Evolutionary conservation across 306 rosid genomes (phyloP), one percentile per base, ranked within the genome.

Genomic region (Gillenia trifoliata): DNA sequence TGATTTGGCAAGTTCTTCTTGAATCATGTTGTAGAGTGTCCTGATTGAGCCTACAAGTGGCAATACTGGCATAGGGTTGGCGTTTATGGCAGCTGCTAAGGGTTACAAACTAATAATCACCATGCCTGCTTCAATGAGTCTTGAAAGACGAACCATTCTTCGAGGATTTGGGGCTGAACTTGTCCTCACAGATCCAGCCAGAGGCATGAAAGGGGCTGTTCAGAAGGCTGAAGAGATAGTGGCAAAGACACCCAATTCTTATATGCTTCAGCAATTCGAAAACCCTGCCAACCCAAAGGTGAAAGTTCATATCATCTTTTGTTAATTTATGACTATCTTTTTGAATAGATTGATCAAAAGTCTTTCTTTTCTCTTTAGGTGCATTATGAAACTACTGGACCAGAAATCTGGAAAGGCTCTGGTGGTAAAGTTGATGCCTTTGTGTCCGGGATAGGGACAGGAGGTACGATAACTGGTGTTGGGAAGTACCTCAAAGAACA

Each of bases 91-190:
- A 16, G 97, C 97, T 54, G 97, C 97, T 45, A 92, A 89, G 88
- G 96, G 96, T 75, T 92, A 92, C 85, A 86, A 78, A 72, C 89
- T 92, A 73, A 78, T 89, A 78, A 92, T 92, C 72, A 86, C 92
- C 75, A 88, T 92, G 97, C 97, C 97, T 78, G 81, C 96, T 75
- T 88, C 97, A 30, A 92, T 92, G 97, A 90, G 96, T 84, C 93
- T 88, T 17, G 97, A 92, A 77, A 87, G 97, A 78, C 86, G 97
- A 85, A 90, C 83, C 74, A 92, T 90, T 83, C 97, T 92, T 40
- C 83, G 70, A 78, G 96, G 93, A 74, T 92, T 90, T 71, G 97
- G 97, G 81, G 97, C 97, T 52, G 93, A 90, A 77, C 86, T 92
- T 74, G 92, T 92, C 52, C 90, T 92, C 78, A 92, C 96, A 29